phyloP scores from a whole-genome alignment of 495 filamentous ascomycete genomes.

The Zalerion maritima region DNA sequence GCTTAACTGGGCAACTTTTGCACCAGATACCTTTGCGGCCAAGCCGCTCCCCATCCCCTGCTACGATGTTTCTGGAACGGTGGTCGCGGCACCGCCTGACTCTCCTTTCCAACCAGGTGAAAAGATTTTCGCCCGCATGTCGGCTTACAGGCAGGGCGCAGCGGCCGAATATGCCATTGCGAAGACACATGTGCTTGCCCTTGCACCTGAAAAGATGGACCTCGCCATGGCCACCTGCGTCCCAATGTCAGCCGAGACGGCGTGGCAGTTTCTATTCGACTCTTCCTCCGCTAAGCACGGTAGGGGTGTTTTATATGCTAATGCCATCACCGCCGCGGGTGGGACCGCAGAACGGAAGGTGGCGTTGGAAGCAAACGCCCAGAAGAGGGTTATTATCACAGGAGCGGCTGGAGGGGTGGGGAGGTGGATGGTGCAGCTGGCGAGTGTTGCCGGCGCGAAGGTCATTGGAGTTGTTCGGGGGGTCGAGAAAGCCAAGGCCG shows the following conservation, averaged over 20 bases:
- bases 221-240: constrained; percentile 36
- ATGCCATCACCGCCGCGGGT: constrained; percentile 26
- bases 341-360: too few species aligned
- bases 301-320: constrained; percentile 10
- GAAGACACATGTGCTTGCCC: constrained; percentile 31
- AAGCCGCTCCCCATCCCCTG: constrained; percentile 35
- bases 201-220: constrained; percentile 28
- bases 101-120: constrained; percentile 37
- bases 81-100: constrained; percentile 29
- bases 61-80: constrained; percentile 39
- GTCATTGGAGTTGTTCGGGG: constrained; percentile 27
- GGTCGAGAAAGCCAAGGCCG: constrained; percentile 25
- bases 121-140: constrained; percentile 34
- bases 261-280: constrained; percentile 46
- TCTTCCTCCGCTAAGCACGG: constrained; percentile 14
- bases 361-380: constrained; percentile 10
- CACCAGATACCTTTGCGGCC: constrained; percentile 21
- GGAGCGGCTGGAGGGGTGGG: constrained; percentile 40
- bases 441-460: constrained; percentile 23
- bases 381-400: constrained; percentile 31
- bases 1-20: constrained; percentile 30
- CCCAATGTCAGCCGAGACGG: constrained; percentile 37
- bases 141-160: constrained; percentile 31
- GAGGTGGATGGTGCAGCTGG: constrained; percentile 42
- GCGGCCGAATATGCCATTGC: constrained; percentile 38